phyloP scores from a whole-genome alignment of 805 yeast species.

The Wickerhamomyces ciferrii region DNA sequence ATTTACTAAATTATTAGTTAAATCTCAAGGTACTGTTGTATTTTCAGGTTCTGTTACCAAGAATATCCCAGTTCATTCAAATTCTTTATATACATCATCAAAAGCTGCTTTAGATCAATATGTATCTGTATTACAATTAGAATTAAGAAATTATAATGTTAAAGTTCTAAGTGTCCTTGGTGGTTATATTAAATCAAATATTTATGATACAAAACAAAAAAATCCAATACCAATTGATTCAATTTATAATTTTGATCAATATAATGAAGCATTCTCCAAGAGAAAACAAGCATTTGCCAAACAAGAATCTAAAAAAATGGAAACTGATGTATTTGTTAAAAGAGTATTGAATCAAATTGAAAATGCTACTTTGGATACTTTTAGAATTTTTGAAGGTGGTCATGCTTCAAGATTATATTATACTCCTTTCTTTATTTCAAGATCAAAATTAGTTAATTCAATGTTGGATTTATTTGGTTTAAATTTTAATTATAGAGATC shows the following conservation, averaged over 20 bases:
- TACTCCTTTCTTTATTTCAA: constrained; percentile 4
- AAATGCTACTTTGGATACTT: constrained; percentile 8
- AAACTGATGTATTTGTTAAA: not conserved
- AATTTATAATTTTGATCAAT: constrained; percentile 16
- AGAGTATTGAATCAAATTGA: constrained; percentile 32
- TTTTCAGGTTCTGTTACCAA: constrained; percentile 36
- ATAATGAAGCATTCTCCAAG: constrained; percentile 7
- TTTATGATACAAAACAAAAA: constrained; percentile 13
- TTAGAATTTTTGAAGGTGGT: constrained; percentile 17
- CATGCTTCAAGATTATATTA: constrained; percentile 8
- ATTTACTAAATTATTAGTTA: constrained; percentile 28
- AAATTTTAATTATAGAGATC: constrained; percentile 18
- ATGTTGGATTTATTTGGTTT: constrained; percentile 14
- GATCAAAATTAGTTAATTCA: constrained; percentile 8
- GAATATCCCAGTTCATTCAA: constrained; percentile 32
- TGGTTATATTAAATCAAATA: constrained; percentile 35
- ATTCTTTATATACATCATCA: constrained; percentile 30
- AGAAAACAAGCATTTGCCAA: constrained; percentile 1
- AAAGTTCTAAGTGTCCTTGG: constrained; percentile 35
- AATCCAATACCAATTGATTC: constrained; percentile 10
- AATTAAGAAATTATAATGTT: constrained; percentile 36
- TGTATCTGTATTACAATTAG: constrained; percentile 30
- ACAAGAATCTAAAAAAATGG: not conserved
- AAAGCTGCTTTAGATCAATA: constrained; percentile 40
- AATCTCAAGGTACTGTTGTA: constrained; percentile 31